A percentile compares a stretch with the other conserved stretches of the same genome.
phyloP scores from a whole-genome alignment of 257 asterid genomes.

The Solanum gandarillasii region DNA sequence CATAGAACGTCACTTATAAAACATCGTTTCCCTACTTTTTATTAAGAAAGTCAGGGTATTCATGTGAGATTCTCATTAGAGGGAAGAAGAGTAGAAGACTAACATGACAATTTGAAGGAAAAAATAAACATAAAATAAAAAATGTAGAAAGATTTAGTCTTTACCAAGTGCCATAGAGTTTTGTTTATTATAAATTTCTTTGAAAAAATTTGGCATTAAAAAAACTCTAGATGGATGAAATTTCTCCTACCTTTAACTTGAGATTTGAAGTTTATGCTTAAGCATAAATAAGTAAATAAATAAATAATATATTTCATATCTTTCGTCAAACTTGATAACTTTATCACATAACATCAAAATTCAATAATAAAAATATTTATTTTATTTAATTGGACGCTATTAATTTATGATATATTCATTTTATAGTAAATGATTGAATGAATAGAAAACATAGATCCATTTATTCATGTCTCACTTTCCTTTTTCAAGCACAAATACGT shows the following conservation, averaged over 20 bases:
- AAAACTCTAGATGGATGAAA: background rate
- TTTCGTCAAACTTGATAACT: background rate
- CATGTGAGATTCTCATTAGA: background rate
- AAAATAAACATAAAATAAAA: too few relatives aligned
- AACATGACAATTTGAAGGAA: background rate
- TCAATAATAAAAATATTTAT: background rate
- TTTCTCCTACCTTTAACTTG: too few relatives aligned
- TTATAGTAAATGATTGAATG: background rate
- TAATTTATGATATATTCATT: too few relatives aligned
- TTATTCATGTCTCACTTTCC: too few relatives aligned
- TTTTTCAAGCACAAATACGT: too few relatives aligned
- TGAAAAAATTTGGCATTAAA: background rate
- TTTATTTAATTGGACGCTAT: background rate
- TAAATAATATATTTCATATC: background rate
- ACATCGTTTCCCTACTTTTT: too few relatives aligned
- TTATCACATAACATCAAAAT: background rate
- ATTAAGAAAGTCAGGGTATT: background rate
- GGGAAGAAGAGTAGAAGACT: too few relatives aligned
- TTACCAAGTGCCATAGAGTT: background rate
- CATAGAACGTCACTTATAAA: background rate
- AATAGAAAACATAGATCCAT: too few relatives aligned
- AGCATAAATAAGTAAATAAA: too few relatives aligned
- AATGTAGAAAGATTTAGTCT: background rate
- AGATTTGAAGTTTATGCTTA: background rate
- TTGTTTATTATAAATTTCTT: background rate